These are phyloP conservation scores for Claviceps spartinae DNA, from an alignment of 2,329 filamentous ascomycete genomes.

Conservation along the genomic window DNA sequence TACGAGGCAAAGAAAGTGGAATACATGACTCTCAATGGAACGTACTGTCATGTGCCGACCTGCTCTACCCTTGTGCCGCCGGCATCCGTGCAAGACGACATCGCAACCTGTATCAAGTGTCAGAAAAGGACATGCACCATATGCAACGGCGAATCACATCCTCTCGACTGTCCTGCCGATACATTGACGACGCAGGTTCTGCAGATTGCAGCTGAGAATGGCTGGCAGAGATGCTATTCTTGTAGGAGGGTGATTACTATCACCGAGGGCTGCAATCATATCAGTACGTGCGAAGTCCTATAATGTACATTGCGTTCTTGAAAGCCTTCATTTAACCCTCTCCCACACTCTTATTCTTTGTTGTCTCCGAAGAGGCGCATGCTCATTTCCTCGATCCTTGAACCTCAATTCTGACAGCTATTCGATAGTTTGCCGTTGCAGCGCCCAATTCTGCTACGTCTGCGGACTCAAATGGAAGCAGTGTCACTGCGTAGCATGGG, in stretches of 20 bases:
- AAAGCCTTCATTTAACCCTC: not conserved
- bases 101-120: constrained; percentile 31
- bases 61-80: constrained; percentile 35
- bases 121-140: constrained; percentile 28
- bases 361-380: not conserved
- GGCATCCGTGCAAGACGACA: constrained; percentile 15
- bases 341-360: too few species aligned
- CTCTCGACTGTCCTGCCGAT: constrained; percentile 34
- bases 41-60: constrained; percentile 31
- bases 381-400: not conserved
- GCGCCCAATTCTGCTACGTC: too few species aligned
- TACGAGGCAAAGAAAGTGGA: constrained; percentile 35
- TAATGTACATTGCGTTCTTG: not conserved
- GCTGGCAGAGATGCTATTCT: constrained; percentile 37
- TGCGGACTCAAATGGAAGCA: too few species aligned
- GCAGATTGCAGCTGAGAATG: constrained; percentile 23
- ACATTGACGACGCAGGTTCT: constrained; percentile 24
- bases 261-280: constrained; percentile 38
- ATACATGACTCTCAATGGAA: constrained; percentile 30
- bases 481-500: too few species aligned
- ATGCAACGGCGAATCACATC: constrained; percentile 36
- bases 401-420: too few species aligned
- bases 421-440: too few species aligned
- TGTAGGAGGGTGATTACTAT: constrained; percentile 37
- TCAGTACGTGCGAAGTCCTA: constrained; percentile 29